A percentile compares a stretch with the other conserved stretches of the same genome.
phyloP scores from a whole-genome alignment of 2,329 filamentous ascomycete species.

The Aureobasidium vineae region DNA sequence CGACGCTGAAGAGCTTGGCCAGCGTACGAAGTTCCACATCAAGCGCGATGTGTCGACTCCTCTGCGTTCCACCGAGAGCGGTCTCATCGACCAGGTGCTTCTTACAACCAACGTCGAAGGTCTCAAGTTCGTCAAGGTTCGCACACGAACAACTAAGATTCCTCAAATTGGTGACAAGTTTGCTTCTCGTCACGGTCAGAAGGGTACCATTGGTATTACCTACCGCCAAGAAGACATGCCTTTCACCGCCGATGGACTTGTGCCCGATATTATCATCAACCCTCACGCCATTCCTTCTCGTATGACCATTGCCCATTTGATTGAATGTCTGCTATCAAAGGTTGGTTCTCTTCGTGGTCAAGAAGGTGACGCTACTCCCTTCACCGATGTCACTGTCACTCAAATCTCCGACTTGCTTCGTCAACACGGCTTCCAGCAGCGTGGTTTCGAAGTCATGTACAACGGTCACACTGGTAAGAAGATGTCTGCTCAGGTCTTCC shows the following conservation, averaged over 20 bases:
- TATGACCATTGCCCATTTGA: slow-evolving; percentile 99
- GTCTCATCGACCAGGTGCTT: slow-evolving; percentile 91
- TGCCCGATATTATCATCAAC: slow-evolving; percentile 97
- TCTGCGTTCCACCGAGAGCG: slow-evolving; percentile 90
- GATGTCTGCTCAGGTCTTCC: slow-evolving; percentile 89
- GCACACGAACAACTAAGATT: slow-evolving; percentile 95
- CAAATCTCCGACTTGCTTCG: slow-evolving; percentile 83
- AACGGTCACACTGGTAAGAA: slow-evolving; percentile 97
- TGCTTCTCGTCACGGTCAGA: slow-evolving; percentile 97
- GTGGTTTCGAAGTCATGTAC: slow-evolving; percentile 98
- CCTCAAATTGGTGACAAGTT: slow-evolving; percentile 99
- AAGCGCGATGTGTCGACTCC: slow-evolving; percentile 97
- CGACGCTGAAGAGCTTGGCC: slow-evolving; percentile 89
- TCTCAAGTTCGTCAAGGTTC: slow-evolving; percentile 93
- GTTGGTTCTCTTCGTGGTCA: slow-evolving; percentile 89
- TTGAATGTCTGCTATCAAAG: slow-evolving; percentile 96
- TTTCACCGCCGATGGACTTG: slow-evolving; percentile 86
- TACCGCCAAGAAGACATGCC: slow-evolving; percentile 99
- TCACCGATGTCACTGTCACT: slow-evolving; percentile 96
- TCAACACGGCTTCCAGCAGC: slow-evolving; percentile 90
- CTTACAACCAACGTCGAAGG: slow-evolving; percentile 94
- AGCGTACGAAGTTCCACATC: slow-evolving; percentile 82
- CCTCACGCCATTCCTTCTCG: slow-evolving; percentile 98
- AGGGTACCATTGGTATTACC: slow-evolving; percentile 98
- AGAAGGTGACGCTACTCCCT: slow-evolving; percentile 96